Conservation (phyloP, 148 eudicot genomes). For the Silene uniflora region DNA sequence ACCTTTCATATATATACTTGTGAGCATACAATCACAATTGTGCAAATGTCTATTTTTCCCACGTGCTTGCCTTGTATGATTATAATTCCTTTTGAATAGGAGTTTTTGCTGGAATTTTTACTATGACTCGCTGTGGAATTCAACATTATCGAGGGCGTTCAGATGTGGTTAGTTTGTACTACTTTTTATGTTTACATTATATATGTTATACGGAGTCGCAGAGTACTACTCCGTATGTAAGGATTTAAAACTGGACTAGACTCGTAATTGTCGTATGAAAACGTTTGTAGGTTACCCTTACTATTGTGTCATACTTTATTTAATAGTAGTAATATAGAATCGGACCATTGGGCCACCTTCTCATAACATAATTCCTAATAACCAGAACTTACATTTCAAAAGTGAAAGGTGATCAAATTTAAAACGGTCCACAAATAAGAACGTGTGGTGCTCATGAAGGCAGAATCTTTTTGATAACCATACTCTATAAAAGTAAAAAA, state of each 20-base stretch:
- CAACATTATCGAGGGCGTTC: conserved; percentile 62
- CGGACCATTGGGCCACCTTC: not conserved
- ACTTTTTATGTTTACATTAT: conserved; percentile 1
- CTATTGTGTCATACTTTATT: not conserved
- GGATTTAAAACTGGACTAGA: not conserved
- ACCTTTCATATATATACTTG: not conserved
- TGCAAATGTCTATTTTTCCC: not conserved
- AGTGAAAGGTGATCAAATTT: not conserved
- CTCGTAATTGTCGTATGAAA: not conserved
- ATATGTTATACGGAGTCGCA: not conserved
- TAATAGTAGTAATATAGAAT: not conserved
- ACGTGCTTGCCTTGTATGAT: conserved; percentile 3
- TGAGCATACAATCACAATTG: not conserved
- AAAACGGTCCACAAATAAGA: no score
- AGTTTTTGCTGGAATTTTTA: conserved; percentile 67
- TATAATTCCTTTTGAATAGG: conserved; percentile 35
- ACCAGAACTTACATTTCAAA: not conserved
- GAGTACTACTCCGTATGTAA: not conserved
- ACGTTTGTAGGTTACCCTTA: not conserved
- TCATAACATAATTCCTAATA: not conserved
- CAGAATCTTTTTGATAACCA: no score
- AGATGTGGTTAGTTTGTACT: conserved; percentile 66
- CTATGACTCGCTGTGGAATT: conserved; percentile 66
- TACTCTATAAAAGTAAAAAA: no score
- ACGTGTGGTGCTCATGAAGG: no score